Percentiles rank a stretch among this genome's conserved stretches.
phyloP scores from a whole-genome alignment of 1,284 basidiomycete species.

The Fomitopsis schrenkii region DNA sequence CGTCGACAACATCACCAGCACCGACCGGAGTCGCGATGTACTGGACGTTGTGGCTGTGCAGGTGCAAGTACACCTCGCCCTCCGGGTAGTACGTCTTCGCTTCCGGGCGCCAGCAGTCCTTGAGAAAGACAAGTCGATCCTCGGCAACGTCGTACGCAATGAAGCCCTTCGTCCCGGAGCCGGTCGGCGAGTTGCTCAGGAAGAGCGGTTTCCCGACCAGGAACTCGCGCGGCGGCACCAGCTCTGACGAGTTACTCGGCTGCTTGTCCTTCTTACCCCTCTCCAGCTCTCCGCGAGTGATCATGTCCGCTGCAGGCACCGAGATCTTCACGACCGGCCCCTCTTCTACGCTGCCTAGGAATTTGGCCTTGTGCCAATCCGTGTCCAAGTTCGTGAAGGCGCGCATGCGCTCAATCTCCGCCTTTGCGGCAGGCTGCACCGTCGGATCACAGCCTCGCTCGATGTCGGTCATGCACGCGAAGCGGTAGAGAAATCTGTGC shows the following conservation, averaged over 20 bases:
- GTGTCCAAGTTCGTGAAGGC: not conserved
- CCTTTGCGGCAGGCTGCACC: not conserved
- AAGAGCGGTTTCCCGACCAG: not conserved
- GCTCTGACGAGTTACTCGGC: not conserved
- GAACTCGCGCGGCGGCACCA: not conserved
- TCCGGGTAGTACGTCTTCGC: not conserved
- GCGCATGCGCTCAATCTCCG: not conserved
- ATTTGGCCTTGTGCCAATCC: too few relatives aligned
- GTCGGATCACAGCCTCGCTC: conserved; percentile 14
- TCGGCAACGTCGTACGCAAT: not conserved
- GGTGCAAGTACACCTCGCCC: not conserved
- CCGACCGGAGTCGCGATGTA: not conserved
- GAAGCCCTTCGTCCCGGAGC: not conserved
- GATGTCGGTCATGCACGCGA: conserved; percentile 1
- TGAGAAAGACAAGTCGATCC: not conserved
- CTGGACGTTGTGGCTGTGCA: not conserved
- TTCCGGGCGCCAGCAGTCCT: not conserved
- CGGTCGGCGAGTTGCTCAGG: not conserved
- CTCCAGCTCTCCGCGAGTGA: not conserved
- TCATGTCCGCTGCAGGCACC: not conserved
- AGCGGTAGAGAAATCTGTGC: conserved; percentile 12
- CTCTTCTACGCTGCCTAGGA: too few relatives aligned
- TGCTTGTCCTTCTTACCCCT: not conserved
- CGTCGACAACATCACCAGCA: not conserved
- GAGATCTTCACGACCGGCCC: not conserved